phyloP scores from a whole-genome alignment of 2,329 filamentous ascomycete genomes.

The Ophiocordyceps polyrhachis-furcata region DNA sequence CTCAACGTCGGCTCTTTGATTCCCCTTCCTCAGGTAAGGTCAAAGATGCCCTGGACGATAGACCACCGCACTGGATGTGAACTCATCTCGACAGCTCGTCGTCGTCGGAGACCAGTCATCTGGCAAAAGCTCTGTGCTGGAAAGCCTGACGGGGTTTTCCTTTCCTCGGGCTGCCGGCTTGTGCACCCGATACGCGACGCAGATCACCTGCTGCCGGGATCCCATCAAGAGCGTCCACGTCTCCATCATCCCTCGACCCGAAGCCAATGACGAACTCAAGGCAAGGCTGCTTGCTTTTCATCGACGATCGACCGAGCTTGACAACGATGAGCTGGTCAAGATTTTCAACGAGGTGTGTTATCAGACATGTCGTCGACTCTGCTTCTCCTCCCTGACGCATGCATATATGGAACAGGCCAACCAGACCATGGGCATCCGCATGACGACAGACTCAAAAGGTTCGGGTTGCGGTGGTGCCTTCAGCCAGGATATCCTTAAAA shows the following conservation, averaged over 20 bases:
- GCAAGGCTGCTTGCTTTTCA: slow-evolving; percentile 9
- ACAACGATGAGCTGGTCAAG: slow-evolving; percentile 11
- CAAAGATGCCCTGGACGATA: not conserved
- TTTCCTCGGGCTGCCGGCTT: slow-evolving; percentile 25
- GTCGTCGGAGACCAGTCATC: slow-evolving; percentile 75
- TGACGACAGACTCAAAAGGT: not conserved
- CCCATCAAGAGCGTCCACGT: slow-evolving; percentile 19
- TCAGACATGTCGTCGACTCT: not conserved
- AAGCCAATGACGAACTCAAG: slow-evolving; percentile 3
- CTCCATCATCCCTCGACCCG: slow-evolving; percentile 16
- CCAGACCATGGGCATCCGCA: slow-evolving; percentile 23
- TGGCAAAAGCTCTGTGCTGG: slow-evolving; percentile 69
- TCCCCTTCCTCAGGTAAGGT: slow-evolving; percentile 35
- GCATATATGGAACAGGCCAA: slow-evolving; percentile 15
- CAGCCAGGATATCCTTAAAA: slow-evolving; percentile 22
- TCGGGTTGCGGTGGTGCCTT: slow-evolving; percentile 13
- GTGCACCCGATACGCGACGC: slow-evolving; percentile 29
- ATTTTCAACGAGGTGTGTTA: slow-evolving; percentile 21
- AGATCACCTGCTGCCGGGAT: slow-evolving; percentile 6
- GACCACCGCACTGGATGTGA: not conserved
- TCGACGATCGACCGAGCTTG: slow-evolving; percentile 8
- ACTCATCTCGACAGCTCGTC: slow-evolving; percentile 29
- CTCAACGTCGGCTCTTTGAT: slow-evolving; percentile 18
- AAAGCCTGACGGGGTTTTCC: slow-evolving; percentile 35
- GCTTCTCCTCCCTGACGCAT: not conserved